phyloP scores from a whole-genome alignment of 1,139 yeast species.

The Geotrichum klebahnii region DNA sequence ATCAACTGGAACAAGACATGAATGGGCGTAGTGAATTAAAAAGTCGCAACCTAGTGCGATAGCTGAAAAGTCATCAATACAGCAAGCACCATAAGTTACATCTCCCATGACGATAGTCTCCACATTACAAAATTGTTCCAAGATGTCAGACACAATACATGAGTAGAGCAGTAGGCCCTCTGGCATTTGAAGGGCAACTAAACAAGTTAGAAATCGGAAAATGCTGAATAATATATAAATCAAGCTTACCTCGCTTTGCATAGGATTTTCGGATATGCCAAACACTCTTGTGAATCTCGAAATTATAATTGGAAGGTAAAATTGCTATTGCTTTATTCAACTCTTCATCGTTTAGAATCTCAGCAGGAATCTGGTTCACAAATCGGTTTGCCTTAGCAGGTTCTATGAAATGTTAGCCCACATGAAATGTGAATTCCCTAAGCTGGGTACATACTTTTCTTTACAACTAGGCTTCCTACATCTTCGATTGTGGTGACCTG shows the following conservation, averaged over 20 bases:
- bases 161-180: slow-evolving; percentile 90
- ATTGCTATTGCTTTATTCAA: slow-evolving; percentile 74
- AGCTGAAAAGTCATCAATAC: slow-evolving; percentile 96
- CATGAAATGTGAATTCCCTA: background rate
- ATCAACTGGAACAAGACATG: slow-evolving; percentile 93
- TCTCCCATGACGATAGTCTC: slow-evolving; percentile 97
- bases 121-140: slow-evolving; percentile 83
- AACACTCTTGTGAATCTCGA: slow-evolving; percentile 91
- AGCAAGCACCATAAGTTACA: slow-evolving; percentile 97
- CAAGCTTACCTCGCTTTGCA: slow-evolving; percentile 49
- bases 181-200: slow-evolving; percentile 93
- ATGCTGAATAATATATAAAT: background rate
- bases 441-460: slow-evolving; percentile 15
- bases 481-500: slow-evolving; percentile 4
- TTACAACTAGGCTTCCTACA: slow-evolving; percentile 13
- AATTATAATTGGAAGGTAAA: slow-evolving; percentile 86
- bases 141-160: slow-evolving; percentile 77
- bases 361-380: slow-evolving; percentile 86
- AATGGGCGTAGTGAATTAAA: slow-evolving; percentile 94
- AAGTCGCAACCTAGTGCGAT: slow-evolving; percentile 89
- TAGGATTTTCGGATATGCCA: slow-evolving; percentile 78
- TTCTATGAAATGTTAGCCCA: slow-evolving; percentile 4
- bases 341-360: slow-evolving; percentile 71
- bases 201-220: background rate
- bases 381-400: slow-evolving; percentile 43